These are phyloP conservation scores for Tetracladium maxilliforme DNA, from an alignment of 2,329 filamentous ascomycete genomes.

Conservation along the genomic window DNA sequence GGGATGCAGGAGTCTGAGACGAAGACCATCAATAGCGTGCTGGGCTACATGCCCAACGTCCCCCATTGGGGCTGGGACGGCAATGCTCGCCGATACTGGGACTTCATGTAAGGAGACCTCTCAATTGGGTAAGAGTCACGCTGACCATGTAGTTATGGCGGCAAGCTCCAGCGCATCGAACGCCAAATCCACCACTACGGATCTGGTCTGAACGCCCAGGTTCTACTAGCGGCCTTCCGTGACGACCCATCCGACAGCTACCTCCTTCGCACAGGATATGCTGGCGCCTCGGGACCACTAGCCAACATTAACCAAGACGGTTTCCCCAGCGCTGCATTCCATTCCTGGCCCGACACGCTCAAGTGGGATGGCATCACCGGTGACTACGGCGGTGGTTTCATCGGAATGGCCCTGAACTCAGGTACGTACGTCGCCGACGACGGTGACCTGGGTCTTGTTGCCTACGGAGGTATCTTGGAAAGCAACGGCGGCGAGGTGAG, in stretches of 20 bases:
- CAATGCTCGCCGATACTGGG: slow-evolving; percentile 45
- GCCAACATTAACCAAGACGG: slow-evolving; percentile 39
- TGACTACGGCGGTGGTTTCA: slow-evolving; percentile 40
- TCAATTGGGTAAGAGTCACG: too few relatives aligned
- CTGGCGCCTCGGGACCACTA: slow-evolving; percentile 33
- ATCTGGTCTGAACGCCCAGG: slow-evolving; percentile 39
- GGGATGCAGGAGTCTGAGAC: slow-evolving; percentile 24
- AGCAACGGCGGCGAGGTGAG: slow-evolving; percentile 10
- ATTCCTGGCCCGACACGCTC: slow-evolving; percentile 38
- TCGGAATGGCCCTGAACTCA: slow-evolving; percentile 33
- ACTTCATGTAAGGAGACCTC: slow-evolving; percentile 33
- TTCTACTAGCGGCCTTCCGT: slow-evolving; percentile 35
- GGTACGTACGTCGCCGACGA: slow-evolving; percentile 33
- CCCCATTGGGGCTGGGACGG: slow-evolving; percentile 50
- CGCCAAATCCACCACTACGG: slow-evolving; percentile 46
- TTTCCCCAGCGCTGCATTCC: slow-evolving; percentile 38
- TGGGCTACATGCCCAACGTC: slow-evolving; percentile 40
- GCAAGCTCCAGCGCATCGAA: slow-evolving; percentile 22
- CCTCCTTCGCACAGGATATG: slow-evolving; percentile 36
- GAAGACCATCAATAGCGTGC: slow-evolving; percentile 38
- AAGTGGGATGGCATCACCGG: slow-evolving; percentile 40
- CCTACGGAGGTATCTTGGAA: slow-evolving; percentile 29
- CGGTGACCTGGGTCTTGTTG: slow-evolving; percentile 25
- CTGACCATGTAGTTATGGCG: slow-evolving; percentile 2
- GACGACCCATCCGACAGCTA: slow-evolving; percentile 28